Percentiles rank a stretch among this genome's conserved stretches.
Conservation (phyloP, 2,329 filamentous ascomycete genomes). For the Aspergillus sp. region DNA sequence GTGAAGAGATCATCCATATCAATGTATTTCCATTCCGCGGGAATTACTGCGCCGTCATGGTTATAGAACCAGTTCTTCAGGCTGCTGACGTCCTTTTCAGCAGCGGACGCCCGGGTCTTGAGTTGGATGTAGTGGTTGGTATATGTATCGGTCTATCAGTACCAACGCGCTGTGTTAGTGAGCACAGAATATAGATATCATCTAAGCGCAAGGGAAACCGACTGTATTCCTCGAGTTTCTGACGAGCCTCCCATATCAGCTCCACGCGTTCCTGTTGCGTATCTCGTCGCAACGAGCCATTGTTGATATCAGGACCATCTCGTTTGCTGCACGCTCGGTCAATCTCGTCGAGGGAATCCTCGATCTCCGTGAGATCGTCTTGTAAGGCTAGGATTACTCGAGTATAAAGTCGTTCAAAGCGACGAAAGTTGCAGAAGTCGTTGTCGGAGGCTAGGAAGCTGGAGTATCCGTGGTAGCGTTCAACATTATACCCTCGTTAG, state of each 20-base stretch:
- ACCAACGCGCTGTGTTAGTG: neutral
- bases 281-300: neutral
- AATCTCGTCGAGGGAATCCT: neutral
- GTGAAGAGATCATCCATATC: neutral
- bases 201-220: neutral
- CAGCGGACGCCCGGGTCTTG: neutral
- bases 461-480: neutral
- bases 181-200: neutral
- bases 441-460: neutral
- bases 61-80: neutral
- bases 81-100: neutral
- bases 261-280: neutral
- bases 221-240: neutral
- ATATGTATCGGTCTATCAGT: neutral
- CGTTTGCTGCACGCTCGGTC: neutral
- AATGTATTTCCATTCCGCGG: neutral
- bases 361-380: neutral
- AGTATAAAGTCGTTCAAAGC: neutral
- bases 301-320: neutral
- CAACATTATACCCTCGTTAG: neutral
- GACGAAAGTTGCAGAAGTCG: neutral
- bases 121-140: neutral
- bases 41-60: neutral
- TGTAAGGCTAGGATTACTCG: neutral
- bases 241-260: neutral